phyloP scores from a whole-genome alignment of 139 green algal species.

The Chlorella vulgaris region DNA sequence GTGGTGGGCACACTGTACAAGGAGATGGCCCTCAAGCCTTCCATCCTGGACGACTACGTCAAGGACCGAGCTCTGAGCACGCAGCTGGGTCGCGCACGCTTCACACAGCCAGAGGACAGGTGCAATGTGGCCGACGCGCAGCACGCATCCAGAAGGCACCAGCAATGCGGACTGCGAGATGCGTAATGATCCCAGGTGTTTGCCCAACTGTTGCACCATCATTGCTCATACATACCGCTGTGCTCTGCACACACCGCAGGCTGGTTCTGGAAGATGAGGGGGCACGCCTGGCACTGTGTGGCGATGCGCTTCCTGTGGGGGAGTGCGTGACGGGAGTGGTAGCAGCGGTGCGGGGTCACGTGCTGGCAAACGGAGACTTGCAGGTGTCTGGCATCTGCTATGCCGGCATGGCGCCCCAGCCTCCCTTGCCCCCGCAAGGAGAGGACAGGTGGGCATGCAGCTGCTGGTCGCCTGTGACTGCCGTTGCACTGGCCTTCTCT shows the following conservation, averaged over 20 bases:
- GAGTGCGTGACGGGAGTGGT: conserved; percentile 85
- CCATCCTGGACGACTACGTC: conserved; percentile 95
- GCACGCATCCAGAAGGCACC: too few relatives aligned
- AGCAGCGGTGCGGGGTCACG: conserved; percentile 74
- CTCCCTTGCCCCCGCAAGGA: conserved; percentile 33
- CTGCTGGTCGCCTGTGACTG: too few relatives aligned
- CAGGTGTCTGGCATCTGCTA: conserved; percentile 56
- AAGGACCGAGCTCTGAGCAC: conserved; percentile 39
- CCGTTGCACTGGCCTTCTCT: neutral
- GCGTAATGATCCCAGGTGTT: too few relatives aligned
- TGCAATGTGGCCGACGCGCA: too few relatives aligned
- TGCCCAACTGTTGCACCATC: neutral
- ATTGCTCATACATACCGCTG: neutral
- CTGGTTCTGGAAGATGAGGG: conserved; percentile 95
- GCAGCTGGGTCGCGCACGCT: conserved; percentile 50
- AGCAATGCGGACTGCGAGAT: too few relatives aligned
- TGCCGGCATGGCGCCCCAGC: conserved; percentile 46
- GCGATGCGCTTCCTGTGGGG: conserved; percentile 52
- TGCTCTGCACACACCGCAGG: neutral
- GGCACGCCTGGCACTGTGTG: conserved; percentile 79
- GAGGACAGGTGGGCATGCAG: conserved; percentile 18
- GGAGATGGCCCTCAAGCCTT: conserved; percentile 95
- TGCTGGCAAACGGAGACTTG: conserved; percentile 76
- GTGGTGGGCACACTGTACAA: conserved; percentile 97
- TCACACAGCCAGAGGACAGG: conserved; percentile 79